Conservation (phyloP, 306 rosid genomes). For the Fragaria iinumae region DNA sequence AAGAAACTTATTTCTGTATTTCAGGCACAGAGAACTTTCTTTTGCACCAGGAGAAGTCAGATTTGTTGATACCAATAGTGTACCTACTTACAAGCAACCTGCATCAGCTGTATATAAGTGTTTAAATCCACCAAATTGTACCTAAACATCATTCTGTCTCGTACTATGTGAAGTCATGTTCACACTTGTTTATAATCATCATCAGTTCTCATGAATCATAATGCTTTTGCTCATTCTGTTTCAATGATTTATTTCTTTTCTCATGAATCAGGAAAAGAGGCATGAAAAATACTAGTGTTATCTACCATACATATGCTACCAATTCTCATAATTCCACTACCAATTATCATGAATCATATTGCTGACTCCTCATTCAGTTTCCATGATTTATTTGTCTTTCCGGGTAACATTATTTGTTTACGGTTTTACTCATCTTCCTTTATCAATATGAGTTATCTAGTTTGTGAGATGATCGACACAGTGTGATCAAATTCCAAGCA, state of each 20-base stretch:
- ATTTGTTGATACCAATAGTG: constrained; percentile 66
- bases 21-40: constrained; percentile 85
- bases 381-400: not conserved
- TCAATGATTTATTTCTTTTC: not conserved
- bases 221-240: not conserved
- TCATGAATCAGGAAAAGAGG: not conserved
- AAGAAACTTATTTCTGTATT: constrained; percentile 11
- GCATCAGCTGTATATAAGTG: constrained; percentile 88
- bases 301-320: not conserved
- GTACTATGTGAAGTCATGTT: not conserved
- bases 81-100: constrained; percentile 83
- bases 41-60: constrained; percentile 93
- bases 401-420: no score
- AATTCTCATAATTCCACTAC: no score
- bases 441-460: not conserved
- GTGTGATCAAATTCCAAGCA: no score
- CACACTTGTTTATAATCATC: not conserved
- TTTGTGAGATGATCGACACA: no score
- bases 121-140: constrained; percentile 72
- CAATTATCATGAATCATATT: not conserved
- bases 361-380: not conserved
- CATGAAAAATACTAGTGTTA: not conserved
- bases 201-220: not conserved
- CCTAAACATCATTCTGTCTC: constrained; percentile 26
- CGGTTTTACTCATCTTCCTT: not conserved